Evolutionary conservation across 176 grass and related monocot species (phyloP).

Genomic region (Rhynchospora tenuis): DNA sequence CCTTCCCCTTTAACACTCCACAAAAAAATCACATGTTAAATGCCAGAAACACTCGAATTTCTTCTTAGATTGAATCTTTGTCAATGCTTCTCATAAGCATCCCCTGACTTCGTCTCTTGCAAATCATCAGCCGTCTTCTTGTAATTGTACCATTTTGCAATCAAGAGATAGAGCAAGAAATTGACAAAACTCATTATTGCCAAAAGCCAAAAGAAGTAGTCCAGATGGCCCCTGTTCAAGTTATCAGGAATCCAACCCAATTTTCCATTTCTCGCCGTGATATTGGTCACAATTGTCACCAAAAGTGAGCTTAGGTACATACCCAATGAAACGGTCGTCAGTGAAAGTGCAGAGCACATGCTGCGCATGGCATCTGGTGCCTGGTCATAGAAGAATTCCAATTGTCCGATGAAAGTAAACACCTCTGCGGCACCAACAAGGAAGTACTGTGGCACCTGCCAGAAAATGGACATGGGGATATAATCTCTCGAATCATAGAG

Average conservation of each 20-base stretch:
- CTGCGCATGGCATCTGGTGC: constrained; percentile 42
- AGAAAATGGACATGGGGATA: constrained; percentile 57
- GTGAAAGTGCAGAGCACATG: constrained; percentile 5
- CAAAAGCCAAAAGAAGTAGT: constrained; percentile 54
- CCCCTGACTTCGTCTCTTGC: no score
- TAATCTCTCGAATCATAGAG: not conserved
- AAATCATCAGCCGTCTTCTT: not conserved
- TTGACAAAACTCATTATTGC: constrained; percentile 30
- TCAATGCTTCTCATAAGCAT: no score
- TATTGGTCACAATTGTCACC: no score
- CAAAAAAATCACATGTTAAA: not conserved
- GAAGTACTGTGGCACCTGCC: constrained; percentile 63
- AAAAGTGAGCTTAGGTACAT: no score
- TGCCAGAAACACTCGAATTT: not conserved
- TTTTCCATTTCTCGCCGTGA: no score
- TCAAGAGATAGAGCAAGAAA: constrained; percentile 27
- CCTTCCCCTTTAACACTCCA: not conserved
- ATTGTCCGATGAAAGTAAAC: constrained; percentile 36
- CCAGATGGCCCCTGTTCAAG: constrained; percentile 50
- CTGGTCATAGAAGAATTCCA: constrained; percentile 60
- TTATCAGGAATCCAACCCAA: constrained; percentile 52
- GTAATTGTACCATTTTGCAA: constrained; percentile 41
- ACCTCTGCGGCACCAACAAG: constrained; percentile 29
- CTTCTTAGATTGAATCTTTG: not conserved
- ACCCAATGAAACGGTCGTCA: no score